Evolutionary conservation across 2,329 filamentous ascomycete genomes (phyloP).

Genomic region (Pseudofabraea citricarpa): DNA sequence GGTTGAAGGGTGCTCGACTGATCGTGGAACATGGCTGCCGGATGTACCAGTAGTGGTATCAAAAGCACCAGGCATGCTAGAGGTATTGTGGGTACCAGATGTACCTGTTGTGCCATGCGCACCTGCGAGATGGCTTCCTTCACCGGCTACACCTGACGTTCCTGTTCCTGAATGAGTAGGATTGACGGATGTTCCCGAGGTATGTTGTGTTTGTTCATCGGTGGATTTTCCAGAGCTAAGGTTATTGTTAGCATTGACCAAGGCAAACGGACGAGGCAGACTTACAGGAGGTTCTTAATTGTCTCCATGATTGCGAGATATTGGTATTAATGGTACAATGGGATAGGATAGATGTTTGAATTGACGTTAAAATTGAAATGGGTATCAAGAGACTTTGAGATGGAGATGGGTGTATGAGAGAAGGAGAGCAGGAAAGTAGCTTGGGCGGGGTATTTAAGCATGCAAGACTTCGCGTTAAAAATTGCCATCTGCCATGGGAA

Average conservation of each 20-base stretch:
- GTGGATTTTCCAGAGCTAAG: constrained; percentile 19
- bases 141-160: neutral
- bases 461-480: neutral
- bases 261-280: neutral
- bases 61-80: neutral
- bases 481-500: no score
- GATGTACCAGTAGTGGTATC: neutral
- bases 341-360: neutral
- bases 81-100: neutral
- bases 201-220: constrained; percentile 23
- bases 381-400: neutral
- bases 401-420: neutral
- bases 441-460: neutral
- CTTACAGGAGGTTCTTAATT: constrained; percentile 28
- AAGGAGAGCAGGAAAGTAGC: neutral
- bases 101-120: neutral
- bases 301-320: constrained; percentile 24
- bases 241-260: constrained; percentile 2
- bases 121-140: constrained; percentile 3
- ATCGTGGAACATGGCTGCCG: neutral
- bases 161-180: constrained; percentile 1
- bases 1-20: neutral
- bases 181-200: constrained; percentile 8
- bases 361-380: neutral
- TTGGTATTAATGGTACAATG: constrained; percentile 5